Percentiles rank a stretch among this genome's conserved stretches.
These are phyloP conservation scores for Cladorrhinum sp. DNA, from an alignment of 2,329 filamentous ascomycete genomes.

Conservation along the genomic window DNA sequence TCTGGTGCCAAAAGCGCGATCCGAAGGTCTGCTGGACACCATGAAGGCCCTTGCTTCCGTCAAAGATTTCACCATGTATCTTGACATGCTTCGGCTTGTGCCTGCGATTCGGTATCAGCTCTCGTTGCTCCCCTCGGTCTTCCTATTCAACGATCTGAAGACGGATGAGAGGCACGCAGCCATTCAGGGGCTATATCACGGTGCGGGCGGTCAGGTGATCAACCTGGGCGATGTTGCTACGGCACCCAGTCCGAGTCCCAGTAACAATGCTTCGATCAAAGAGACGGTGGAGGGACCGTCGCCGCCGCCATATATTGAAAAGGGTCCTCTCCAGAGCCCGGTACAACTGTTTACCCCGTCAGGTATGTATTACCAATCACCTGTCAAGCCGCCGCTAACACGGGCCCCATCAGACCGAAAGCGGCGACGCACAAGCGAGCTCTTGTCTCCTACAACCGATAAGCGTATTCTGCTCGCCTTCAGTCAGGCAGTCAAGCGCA, in stretches of 20 bases:
- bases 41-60: constrained; percentile 5
- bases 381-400: too few relatives aligned
- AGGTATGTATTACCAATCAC: too few relatives aligned
- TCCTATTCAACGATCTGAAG: constrained; percentile 1
- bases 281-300: neutral
- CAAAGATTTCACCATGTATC: constrained; percentile 3
- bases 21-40: neutral
- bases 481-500: constrained; percentile 1
- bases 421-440: constrained; percentile 10
- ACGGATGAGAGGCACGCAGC: constrained; percentile 2
- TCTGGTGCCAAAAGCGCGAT: constrained; percentile 11
- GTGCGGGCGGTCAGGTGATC: neutral
- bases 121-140: constrained; percentile 7
- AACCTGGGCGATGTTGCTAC: neutral
- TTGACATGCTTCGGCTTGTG: neutral
- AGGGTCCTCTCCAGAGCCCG: neutral
- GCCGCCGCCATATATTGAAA: constrained; percentile 7
- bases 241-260: neutral
- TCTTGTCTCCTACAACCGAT: neutral
- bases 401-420: constrained; percentile 3
- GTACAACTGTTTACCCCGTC: neutral
- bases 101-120: constrained; percentile 4
- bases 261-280: neutral
- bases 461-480: constrained; percentile 5
- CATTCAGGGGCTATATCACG: neutral